These are phyloP conservation scores for Blastocladiella emersonii DNA, from an alignment of 371 early-diverging fungal genomes.

Conservation along the genomic window DNA sequence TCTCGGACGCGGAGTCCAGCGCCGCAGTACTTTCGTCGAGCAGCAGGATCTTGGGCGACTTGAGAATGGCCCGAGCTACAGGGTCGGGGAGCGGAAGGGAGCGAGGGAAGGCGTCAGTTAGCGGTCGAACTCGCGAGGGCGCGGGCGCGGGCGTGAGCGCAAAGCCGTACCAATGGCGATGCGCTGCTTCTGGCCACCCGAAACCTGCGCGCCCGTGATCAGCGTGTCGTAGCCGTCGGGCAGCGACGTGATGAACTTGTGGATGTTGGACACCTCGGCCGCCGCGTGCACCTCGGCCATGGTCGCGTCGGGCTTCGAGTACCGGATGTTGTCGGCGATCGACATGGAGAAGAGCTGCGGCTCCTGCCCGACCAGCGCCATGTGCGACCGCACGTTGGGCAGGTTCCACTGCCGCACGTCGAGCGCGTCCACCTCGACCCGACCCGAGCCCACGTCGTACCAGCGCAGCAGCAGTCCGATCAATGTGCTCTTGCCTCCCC, in stretches of 20 bases:
- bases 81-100: too few species aligned
- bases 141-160: too few species aligned
- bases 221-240: constrained; percentile 63
- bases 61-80: constrained; percentile 48
- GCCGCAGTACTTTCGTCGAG: constrained; percentile 66
- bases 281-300: constrained; percentile 46
- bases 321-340: constrained; percentile 65
- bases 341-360: constrained; percentile 65
- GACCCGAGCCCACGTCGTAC: constrained; percentile 58
- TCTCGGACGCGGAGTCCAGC: constrained; percentile 38
- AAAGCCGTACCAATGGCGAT: constrained; percentile 44
- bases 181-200: constrained; percentile 54
- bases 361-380: constrained; percentile 81
- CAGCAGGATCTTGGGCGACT: constrained; percentile 57
- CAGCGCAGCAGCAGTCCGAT: constrained; percentile 72
- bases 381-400: constrained; percentile 44
- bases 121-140: too few species aligned
- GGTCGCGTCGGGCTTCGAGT: constrained; percentile 38
- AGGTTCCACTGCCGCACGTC: constrained; percentile 46
- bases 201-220: not conserved
- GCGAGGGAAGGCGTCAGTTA: too few species aligned
- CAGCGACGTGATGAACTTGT: constrained; percentile 51
- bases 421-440: constrained; percentile 44
- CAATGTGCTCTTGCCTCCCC: constrained; percentile 78
- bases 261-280: constrained; percentile 54